phyloP scores from a whole-genome alignment of 306 rosid genomes.

The Vigna mungo region DNA sequence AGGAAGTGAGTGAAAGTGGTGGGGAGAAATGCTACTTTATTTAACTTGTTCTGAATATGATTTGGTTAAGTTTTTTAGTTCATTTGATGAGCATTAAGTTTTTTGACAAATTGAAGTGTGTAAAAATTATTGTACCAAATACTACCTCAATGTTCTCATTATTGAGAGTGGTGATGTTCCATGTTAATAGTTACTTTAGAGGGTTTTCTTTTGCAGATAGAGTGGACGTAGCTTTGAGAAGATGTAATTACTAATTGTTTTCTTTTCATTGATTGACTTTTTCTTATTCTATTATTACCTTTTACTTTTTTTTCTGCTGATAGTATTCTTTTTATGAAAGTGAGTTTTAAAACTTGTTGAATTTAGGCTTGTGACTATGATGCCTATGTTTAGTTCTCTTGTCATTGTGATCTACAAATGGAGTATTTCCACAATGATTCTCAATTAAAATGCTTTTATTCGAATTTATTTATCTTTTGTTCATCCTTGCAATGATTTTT shows the following conservation, averaged over 20 bases:
- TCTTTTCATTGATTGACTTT: not conserved
- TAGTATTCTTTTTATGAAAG: conserved; percentile 4
- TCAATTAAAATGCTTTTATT: not conserved
- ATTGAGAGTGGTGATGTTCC: not conserved
- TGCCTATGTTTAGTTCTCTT: conserved; percentile 6
- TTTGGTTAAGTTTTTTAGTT: conserved; percentile 17
- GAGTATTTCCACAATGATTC: not conserved
- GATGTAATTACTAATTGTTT: not conserved
- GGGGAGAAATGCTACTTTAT: conserved; percentile 19
- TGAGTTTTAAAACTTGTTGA: conserved; percentile 4
- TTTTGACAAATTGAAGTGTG: conserved; percentile 12
- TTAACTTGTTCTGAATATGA: not conserved
- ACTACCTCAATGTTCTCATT: not conserved
- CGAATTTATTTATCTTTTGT: conserved; percentile 9
- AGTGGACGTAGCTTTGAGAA: not conserved
- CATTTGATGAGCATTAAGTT: conserved; percentile 5
- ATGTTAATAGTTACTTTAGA: not conserved
- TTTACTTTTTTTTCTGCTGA: not conserved
- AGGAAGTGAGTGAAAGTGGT: conserved; percentile 9
- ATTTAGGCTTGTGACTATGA: not conserved
- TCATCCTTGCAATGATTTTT: conserved; percentile 1
- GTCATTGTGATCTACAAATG: not conserved
- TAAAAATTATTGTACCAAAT: not conserved
- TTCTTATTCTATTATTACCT: not conserved
- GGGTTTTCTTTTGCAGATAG: not conserved